Base-by-base conservation (phyloP, 345 rosid genomes). In the Noccaea bulbosa region DNA sequence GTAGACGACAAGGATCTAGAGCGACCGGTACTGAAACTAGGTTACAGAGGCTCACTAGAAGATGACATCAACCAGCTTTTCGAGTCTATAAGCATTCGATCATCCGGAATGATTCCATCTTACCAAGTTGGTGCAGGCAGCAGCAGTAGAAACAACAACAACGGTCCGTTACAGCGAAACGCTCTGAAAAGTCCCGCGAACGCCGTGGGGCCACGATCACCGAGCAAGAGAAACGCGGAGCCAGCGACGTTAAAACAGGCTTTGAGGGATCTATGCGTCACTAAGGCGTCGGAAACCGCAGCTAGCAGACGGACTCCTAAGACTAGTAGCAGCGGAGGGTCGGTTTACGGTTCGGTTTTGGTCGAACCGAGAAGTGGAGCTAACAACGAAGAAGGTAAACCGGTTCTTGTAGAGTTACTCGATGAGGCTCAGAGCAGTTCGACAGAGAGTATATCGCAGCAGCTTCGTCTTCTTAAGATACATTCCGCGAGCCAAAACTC, bases 221-320 rank as follows among this genome's bases (percentile, higher is more conserved):
- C 96, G 0, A 77, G 87, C 41, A 55, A 78, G 56, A 87, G 88
- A 62, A 73, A 73, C 71, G 79, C 92, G 0, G 97, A 93, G 67
- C 76, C 84, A 3, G 80, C 86, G 61, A 87, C 89, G 11, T 68
- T 90, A 71, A 93, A 93, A 86, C 98, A 93, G 47, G 89, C 97
- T 24, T 76, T 93, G 70, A 82, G 97, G 80, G 97, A 93, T 51
- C 84, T 88, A 67, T 82, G 88, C 70, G 71, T 93, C 69, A 83
- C 94, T 4, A 93, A 91, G 79, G 97, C 98, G 58, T 87, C 97
- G 0, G 98, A 93, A 85, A 87, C 89, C 74, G 97, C 97, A 70
- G 92, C 94, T 70, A 80, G 78, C 78, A 93, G 81, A 79, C 78
- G 98, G 46, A 51, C 77, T 20, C 80, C 88, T 11, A 87, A 81